These are phyloP conservation scores for Gonapodya sp. DNA, from an alignment of 192 early-diverging fungal genomes.

Conservation along the genomic window DNA sequence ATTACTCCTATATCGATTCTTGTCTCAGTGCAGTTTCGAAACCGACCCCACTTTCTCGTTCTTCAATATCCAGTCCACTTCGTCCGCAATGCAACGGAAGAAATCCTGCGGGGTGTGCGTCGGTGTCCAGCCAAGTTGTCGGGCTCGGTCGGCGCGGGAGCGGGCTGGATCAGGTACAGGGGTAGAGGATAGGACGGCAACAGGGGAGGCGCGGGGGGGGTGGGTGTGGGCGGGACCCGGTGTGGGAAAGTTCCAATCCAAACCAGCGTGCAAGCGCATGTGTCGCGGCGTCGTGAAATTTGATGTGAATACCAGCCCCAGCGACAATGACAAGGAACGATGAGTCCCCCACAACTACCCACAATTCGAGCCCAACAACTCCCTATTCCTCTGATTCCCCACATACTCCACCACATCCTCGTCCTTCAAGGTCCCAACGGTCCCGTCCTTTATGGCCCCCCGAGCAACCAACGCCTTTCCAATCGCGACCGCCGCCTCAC, in stretches of 20 bases:
- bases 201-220: no score
- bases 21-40: no score
- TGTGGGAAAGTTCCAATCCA: no score
- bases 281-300: no score
- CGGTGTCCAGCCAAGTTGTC: not conserved
- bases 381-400: not conserved
- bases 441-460: not conserved
- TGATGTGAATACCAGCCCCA: no score
- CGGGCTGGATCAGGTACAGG: not conserved
- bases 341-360: no score
- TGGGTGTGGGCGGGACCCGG: no score
- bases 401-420: not conserved
- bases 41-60: not conserved
- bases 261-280: no score
- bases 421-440: not conserved
- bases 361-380: not conserved
- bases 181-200: not conserved
- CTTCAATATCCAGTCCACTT: not conserved
- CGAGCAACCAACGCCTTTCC: not conserved
- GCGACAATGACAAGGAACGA: no score
- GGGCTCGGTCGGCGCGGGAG: not conserved
- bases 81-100: not conserved
- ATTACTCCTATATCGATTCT: no score
- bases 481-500: not conserved
- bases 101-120: not conserved